Evolutionary conservation across 805 yeast species (phyloP).

Genomic region (Candida alai): DNA sequence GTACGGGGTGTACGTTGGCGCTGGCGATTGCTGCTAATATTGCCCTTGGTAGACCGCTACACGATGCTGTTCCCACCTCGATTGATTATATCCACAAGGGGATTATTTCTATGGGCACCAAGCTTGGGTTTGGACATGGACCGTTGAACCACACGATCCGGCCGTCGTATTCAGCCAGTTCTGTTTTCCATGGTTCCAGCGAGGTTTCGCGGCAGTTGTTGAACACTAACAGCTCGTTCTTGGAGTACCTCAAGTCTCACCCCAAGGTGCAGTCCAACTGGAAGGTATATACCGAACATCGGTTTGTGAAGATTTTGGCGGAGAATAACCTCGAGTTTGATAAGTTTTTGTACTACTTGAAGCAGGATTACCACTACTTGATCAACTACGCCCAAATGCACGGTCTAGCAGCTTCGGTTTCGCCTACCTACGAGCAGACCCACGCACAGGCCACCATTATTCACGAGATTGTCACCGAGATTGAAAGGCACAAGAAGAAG

Average conservation of each 20-base stretch:
- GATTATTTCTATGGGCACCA: constrained; percentile 41
- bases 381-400: constrained; percentile 66
- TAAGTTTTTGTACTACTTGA: constrained; percentile 51
- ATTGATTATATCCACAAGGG: constrained; percentile 68
- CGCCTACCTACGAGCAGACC: constrained; percentile 51
- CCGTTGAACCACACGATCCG: constrained; percentile 68
- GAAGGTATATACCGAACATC: constrained; percentile 57
- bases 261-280: constrained; percentile 53
- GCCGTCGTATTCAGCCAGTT: constrained; percentile 14
- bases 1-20: constrained; percentile 87
- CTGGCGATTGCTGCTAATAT: constrained; percentile 75
- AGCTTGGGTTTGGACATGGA: constrained; percentile 57
- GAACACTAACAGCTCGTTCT: constrained; percentile 4
- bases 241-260: constrained; percentile 50
- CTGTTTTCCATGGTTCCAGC: constrained; percentile 8
- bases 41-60: constrained; percentile 49
- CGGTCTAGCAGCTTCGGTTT: constrained; percentile 57
- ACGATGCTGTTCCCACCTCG: constrained; percentile 50
- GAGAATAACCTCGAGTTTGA: constrained; percentile 44
- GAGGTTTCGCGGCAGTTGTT: neutral
- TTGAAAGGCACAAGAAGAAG: constrained; percentile 51
- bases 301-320: constrained; percentile 55
- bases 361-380: constrained; percentile 69
- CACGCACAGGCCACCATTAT: constrained; percentile 50
- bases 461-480: constrained; percentile 50